A percentile compares a stretch with the other conserved stretches of the same genome.
These are phyloP conservation scores for Parachaetomium inaequale DNA, from an alignment of 495 filamentous ascomycete species.

Conservation along the genomic window DNA sequence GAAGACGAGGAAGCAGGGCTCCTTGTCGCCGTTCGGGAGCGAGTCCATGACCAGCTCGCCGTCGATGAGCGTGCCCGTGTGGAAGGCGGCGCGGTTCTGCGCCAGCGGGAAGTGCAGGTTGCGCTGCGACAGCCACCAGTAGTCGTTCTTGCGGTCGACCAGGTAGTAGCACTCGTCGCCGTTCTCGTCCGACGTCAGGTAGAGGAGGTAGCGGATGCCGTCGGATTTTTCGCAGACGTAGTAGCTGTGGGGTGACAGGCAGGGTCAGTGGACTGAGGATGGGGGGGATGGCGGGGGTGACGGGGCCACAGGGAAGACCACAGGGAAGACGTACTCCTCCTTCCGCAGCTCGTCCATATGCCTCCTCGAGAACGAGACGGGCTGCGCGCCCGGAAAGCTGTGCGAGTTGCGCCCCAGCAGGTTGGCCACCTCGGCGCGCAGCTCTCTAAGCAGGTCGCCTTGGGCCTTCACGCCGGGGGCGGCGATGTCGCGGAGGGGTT, in stretches of 20 bases:
- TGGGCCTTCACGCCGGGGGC: slow-evolving; percentile 65
- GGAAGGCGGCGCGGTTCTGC: slow-evolving; percentile 60
- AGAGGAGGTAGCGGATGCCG: slow-evolving; percentile 90
- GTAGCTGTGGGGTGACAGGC: slow-evolving; percentile 51
- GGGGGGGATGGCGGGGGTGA: background rate
- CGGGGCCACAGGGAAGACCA: too few species aligned
- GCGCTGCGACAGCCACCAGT: slow-evolving; percentile 66
- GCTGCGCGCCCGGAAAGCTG: slow-evolving; percentile 88
- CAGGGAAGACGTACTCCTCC: slow-evolving; percentile 69
- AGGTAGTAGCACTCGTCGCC: slow-evolving; percentile 63
- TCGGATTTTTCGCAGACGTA: slow-evolving; percentile 99
- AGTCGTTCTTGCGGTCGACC: slow-evolving; percentile 96
- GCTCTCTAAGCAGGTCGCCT: slow-evolving; percentile 50
- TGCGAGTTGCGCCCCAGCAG: slow-evolving; percentile 64
- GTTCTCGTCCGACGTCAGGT: slow-evolving; percentile 62
- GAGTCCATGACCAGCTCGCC: slow-evolving; percentile 88
- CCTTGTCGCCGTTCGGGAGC: slow-evolving; percentile 53
- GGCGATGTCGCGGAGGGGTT: slow-evolving; percentile 43
- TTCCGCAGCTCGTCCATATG: slow-evolving; percentile 75
- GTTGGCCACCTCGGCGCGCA: slow-evolving; percentile 70
- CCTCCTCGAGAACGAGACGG: slow-evolving; percentile 77
- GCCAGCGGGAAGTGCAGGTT: slow-evolving; percentile 75
- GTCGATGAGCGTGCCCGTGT: slow-evolving; percentile 79
- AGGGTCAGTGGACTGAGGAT: background rate
- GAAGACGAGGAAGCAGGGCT: slow-evolving; percentile 85